These are phyloP conservation scores for Morella rubra DNA, from an alignment of 306 rosid genomes.

Conservation along the genomic window DNA sequence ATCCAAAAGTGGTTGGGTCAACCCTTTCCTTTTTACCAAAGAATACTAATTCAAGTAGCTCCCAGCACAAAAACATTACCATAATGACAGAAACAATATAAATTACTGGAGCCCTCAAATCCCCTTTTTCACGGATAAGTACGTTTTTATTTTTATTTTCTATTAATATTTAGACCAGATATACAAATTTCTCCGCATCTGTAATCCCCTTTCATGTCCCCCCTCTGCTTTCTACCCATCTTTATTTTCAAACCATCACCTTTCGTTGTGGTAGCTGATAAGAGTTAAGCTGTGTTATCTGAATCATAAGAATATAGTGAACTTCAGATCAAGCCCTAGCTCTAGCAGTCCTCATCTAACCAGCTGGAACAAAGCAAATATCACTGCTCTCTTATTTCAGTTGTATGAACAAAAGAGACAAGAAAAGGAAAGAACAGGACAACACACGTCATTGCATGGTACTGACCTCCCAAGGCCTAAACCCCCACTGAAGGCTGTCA, in stretches of 20 bases:
- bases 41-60: not conserved
- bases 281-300: not conserved
- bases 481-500: conserved; percentile 27
- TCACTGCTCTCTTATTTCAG: conserved; percentile 16
- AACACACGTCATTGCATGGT: not conserved
- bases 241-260: not conserved
- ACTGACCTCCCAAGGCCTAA: conserved; percentile 48
- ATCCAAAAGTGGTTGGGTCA: not conserved
- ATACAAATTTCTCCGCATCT: not conserved
- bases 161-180: not conserved
- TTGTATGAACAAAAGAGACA: conserved; percentile 1
- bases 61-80: not conserved
- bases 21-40: not conserved
- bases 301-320: not conserved
- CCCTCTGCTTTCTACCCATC: not conserved
- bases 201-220: not conserved
- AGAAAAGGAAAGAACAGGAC: not conserved
- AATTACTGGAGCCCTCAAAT: not conserved
- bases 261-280: not conserved
- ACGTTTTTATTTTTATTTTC: not conserved
- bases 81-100: not conserved
- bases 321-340: not conserved
- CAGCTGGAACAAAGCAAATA: not conserved
- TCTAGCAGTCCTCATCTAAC: not conserved
- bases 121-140: not conserved